These are phyloP conservation scores for Agaricus bisporus DNA, from an alignment of 768 basidiomycete genomes.

Conservation along the genomic window DNA sequence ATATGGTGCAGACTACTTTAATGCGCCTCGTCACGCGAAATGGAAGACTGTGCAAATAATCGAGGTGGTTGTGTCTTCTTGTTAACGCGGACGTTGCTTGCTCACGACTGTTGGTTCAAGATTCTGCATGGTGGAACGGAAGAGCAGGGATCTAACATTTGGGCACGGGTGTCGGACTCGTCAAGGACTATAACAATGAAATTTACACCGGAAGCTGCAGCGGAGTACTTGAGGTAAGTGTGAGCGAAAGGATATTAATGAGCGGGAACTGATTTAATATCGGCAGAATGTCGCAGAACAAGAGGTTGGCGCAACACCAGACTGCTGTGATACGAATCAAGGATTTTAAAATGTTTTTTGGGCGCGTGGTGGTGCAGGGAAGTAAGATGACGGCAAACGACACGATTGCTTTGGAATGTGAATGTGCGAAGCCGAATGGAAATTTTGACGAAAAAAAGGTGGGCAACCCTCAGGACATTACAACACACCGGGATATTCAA, in stretches of 20 bases:
- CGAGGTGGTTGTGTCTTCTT: constrained; percentile 33
- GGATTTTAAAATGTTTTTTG: constrained; percentile 43
- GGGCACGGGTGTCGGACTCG: constrained; percentile 63
- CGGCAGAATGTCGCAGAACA: constrained; percentile 18
- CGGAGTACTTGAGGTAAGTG: constrained; percentile 34
- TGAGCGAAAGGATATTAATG: too few relatives aligned
- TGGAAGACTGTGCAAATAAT: constrained; percentile 53
- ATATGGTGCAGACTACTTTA: constrained; percentile 39
- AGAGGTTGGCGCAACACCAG: constrained; percentile 37
- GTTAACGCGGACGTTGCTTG: background rate
- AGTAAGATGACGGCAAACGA: constrained; percentile 30
- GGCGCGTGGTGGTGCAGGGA: constrained; percentile 42
- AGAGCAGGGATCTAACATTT: constrained; percentile 38
- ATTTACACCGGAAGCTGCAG: constrained; percentile 47
- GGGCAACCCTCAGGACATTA: constrained; percentile 45
- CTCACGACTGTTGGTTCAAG: constrained; percentile 25
- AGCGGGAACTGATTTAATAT: background rate
- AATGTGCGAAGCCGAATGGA: constrained; percentile 33
- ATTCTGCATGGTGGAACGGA: constrained; percentile 45
- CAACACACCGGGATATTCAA: constrained; percentile 31
- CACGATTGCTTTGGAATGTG: constrained; percentile 51
- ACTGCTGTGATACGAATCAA: constrained; percentile 43
- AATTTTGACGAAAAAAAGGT: constrained; percentile 38
- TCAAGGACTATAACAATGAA: constrained; percentile 41
- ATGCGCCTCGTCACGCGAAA: constrained; percentile 25